Conservation (phyloP, 2,329 filamentous ascomycete genomes). For the Scedosporium dehoogii region DNA sequence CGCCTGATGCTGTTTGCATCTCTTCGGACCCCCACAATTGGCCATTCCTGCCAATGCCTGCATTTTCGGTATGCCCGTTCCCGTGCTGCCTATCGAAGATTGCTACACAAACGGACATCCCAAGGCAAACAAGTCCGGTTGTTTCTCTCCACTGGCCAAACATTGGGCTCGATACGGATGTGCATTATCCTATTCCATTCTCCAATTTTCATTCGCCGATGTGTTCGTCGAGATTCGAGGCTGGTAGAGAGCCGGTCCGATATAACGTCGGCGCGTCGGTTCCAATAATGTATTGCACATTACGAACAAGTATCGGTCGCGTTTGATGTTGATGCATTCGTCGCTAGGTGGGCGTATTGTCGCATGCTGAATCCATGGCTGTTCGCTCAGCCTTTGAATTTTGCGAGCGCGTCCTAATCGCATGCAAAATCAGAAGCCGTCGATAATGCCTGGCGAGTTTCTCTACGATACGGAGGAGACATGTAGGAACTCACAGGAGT, state of each 20-base stretch:
- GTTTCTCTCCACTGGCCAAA: too few relatives aligned
- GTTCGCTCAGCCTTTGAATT: slow-evolving; percentile 54
- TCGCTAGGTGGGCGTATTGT: not conserved
- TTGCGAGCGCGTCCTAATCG: slow-evolving; percentile 51
- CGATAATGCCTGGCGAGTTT: not conserved
- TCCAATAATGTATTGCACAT: too few relatives aligned
- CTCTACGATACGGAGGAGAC: not conserved
- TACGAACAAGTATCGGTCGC: too few relatives aligned
- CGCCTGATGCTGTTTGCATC: not conserved
- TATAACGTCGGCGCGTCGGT: too few relatives aligned
- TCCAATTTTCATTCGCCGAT: too few relatives aligned
- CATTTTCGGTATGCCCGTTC: not conserved
- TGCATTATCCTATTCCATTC: too few relatives aligned
- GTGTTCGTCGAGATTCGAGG: too few relatives aligned
- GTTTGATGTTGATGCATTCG: not conserved
- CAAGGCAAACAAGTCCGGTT: too few relatives aligned
- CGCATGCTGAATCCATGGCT: not conserved
- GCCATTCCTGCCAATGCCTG: not conserved
- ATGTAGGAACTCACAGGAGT: slow-evolving; percentile 49
- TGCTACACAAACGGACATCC: too few relatives aligned
- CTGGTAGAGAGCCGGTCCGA: too few relatives aligned
- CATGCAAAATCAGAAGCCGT: not conserved
- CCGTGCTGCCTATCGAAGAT: not conserved
- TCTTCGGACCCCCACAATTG: not conserved
- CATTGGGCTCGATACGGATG: too few relatives aligned